phyloP scores from a whole-genome alignment of 495 filamentous ascomycete genomes.

The Lepidopterella palustris region DNA sequence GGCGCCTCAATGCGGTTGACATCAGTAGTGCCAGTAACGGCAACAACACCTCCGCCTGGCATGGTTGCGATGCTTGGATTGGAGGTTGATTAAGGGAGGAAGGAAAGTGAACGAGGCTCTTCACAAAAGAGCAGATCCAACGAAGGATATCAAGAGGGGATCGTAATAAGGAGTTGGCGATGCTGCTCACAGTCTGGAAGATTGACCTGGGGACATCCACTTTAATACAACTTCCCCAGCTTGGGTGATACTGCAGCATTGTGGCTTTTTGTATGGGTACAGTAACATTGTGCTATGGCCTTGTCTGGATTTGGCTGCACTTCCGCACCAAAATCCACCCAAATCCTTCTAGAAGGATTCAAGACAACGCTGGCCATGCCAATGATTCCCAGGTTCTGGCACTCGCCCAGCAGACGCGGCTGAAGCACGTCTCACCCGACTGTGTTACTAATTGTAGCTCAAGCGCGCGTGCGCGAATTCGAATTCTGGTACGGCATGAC shows the following conservation, averaged over 20 bases:
- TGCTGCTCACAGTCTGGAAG: background rate
- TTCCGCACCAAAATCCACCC: constrained; percentile 13
- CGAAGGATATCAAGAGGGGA: constrained; percentile 3
- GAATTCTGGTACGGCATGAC: no score
- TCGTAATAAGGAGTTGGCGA: constrained; percentile 16
- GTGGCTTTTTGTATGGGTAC: constrained; percentile 26
- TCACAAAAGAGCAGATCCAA: constrained; percentile 4
- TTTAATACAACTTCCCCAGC: constrained; percentile 8
- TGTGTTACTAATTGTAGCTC: no score
- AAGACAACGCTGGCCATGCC: background rate
- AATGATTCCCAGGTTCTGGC: background rate
- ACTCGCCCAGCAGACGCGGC: background rate
- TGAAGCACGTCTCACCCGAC: background rate
- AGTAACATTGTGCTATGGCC: constrained; percentile 19
- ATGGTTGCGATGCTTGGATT: constrained; percentile 16
- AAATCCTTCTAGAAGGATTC: constrained; percentile 26
- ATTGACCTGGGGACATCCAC: background rate
- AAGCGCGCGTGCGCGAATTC: no score
- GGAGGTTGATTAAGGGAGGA: background rate
- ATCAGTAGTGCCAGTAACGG: constrained; percentile 33
- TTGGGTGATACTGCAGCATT: constrained; percentile 26
- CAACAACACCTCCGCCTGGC: constrained; percentile 31
- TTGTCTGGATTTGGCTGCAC: constrained; percentile 13
- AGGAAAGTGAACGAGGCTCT: constrained; percentile 2
- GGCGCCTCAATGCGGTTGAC: constrained; percentile 38